Conservation (phyloP, 1,284 basidiomycete species). For the Chalciporus sp. region DNA sequence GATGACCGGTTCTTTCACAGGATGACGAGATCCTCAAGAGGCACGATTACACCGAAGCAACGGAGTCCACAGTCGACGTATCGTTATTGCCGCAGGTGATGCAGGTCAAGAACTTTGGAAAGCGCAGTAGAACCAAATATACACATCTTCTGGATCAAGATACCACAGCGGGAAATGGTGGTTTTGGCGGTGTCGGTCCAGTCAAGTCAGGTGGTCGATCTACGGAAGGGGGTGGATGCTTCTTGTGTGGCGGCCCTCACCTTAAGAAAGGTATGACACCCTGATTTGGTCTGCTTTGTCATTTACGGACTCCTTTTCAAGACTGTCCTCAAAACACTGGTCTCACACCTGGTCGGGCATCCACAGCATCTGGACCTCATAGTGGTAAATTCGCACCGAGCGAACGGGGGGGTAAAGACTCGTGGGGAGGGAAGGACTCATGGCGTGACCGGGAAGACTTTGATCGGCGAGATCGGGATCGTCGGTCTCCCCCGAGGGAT, state of each 20-base stretch:
- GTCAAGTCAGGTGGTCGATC: constrained; percentile 59
- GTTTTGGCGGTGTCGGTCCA: constrained; percentile 66
- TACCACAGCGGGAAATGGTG: constrained; percentile 68
- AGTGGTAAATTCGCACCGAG: constrained; percentile 42
- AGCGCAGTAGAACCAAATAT: constrained; percentile 90
- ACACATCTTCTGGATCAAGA: constrained; percentile 96
- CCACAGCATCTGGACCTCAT: constrained; percentile 50
- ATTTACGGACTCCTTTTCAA: constrained; percentile 29
- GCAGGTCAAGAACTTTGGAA: constrained; percentile 98
- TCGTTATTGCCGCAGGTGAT: constrained; percentile 89
- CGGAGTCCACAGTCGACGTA: constrained; percentile 84
- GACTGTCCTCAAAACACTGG: constrained; percentile 78
- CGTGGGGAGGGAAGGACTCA: constrained; percentile 44
- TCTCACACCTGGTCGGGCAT: constrained; percentile 41
- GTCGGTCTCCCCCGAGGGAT: constrained; percentile 29
- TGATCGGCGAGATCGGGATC: constrained; percentile 24
- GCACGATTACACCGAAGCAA: constrained; percentile 89
- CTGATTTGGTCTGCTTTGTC: neutral
- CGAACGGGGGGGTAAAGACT: constrained; percentile 42
- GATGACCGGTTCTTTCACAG: constrained; percentile 41
- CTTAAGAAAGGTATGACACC: constrained; percentile 74
- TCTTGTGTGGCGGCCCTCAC: constrained; percentile 89
- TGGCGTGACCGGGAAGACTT: constrained; percentile 46
- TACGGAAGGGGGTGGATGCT: constrained; percentile 74
- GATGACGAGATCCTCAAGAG: constrained; percentile 86